phyloP scores from a whole-genome alignment of 176 grass and related monocot genomes.

The Stipa capillata region DNA sequence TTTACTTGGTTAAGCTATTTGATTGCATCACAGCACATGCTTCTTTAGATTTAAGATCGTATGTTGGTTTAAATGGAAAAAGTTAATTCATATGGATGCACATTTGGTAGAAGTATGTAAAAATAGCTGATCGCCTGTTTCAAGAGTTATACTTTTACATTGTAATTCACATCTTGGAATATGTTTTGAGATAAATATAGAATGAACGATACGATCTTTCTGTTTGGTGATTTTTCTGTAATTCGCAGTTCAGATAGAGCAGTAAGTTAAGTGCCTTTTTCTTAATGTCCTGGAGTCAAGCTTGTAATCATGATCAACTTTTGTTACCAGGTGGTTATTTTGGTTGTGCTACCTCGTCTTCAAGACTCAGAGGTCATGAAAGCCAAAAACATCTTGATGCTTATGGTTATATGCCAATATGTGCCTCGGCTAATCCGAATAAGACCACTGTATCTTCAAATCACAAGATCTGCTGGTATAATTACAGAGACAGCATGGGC shows the following conservation, averaged over 20 bases:
- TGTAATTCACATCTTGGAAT: not conserved
- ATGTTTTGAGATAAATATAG: not conserved
- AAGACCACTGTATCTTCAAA: slow-evolving; percentile 82
- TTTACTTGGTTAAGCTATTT: not conserved
- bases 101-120: slow-evolving; percentile 1
- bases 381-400: slow-evolving; percentile 64
- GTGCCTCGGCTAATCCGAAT: slow-evolving; percentile 78
- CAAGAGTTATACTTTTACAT: not conserved
- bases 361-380: slow-evolving; percentile 31
- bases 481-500: slow-evolving; percentile 77
- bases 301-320: not conserved
- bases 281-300: not conserved
- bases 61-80: not conserved
- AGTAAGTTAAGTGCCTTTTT: not conserved
- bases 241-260: not conserved
- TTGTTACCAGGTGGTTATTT: slow-evolving; percentile 58
- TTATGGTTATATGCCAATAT: slow-evolving; percentile 82
- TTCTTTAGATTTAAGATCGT: not conserved
- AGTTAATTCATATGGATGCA: not conserved
- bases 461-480: slow-evolving; percentile 83
- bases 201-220: not conserved
- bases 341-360: slow-evolving; percentile 59
- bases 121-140: slow-evolving; percentile 1
- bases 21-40: not conserved
- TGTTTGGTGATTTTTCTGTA: not conserved